These are phyloP conservation scores for Stephanodiscus triporus DNA, from an alignment of 108 stramenopile species.

Conservation along the genomic window DNA sequence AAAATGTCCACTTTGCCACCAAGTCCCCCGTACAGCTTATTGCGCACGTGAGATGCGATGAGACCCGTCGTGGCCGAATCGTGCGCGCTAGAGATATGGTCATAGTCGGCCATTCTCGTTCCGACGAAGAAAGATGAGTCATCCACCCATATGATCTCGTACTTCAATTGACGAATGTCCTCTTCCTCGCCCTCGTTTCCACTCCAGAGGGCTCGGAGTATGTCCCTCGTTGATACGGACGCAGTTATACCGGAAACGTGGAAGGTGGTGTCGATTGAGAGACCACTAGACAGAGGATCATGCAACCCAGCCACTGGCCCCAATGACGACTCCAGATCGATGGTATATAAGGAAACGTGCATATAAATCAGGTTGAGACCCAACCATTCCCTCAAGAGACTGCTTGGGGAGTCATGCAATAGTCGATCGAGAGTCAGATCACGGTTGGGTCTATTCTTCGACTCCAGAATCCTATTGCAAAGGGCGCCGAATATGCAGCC, in stretches of 20 bases:
- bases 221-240: constrained; percentile 71
- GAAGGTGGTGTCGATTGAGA: constrained; percentile 58
- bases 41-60: constrained; percentile 27
- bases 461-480: constrained; percentile 26
- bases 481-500: constrained; percentile 39
- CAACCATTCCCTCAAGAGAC: constrained; percentile 31
- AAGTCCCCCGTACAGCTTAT: constrained; percentile 32
- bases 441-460: constrained; percentile 13
- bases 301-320: constrained; percentile 31
- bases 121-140: constrained; percentile 76
- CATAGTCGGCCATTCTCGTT: constrained; percentile 31
- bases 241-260: constrained; percentile 66
- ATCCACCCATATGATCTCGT: constrained; percentile 81
- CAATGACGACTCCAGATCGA: constrained; percentile 69
- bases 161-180: constrained; percentile 56
- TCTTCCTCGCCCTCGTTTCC: constrained; percentile 44
- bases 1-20: constrained; percentile 24
- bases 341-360: constrained; percentile 68
- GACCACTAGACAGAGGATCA: constrained; percentile 67
- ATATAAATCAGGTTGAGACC: constrained; percentile 75
- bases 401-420: constrained; percentile 35
- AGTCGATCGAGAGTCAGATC: constrained; percentile 30
- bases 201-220: constrained; percentile 53
- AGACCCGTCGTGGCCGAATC: constrained; percentile 15
- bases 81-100: not conserved